phyloP scores from a whole-genome alignment of 805 yeast species.

The Sungouiella thailandica region DNA sequence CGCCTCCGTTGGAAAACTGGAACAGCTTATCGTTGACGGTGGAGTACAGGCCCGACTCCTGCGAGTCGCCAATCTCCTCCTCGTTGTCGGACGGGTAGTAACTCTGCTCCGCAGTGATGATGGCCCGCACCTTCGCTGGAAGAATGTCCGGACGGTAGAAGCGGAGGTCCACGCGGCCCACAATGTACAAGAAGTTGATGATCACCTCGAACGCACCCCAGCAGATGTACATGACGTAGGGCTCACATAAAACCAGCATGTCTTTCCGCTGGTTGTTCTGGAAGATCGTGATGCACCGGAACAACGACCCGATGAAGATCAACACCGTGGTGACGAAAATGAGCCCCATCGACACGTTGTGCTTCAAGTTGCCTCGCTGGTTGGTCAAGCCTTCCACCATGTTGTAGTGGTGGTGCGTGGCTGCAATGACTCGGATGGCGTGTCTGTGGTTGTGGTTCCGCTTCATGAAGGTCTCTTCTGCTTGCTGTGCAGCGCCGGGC shows the following conservation, averaged over 20 bases:
- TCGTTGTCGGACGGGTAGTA: conserved; percentile 28
- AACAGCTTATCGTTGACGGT: conserved; percentile 9
- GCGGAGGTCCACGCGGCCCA: conserved; percentile 68
- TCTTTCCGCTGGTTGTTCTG: conserved; percentile 20
- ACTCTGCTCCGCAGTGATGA: conserved; percentile 40
- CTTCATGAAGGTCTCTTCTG: conserved; percentile 42
- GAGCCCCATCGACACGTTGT: conserved; percentile 46
- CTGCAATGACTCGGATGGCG: conserved; percentile 58
- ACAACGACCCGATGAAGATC: conserved; percentile 46
- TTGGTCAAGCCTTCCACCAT: conserved; percentile 36
- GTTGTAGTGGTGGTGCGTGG: conserved; percentile 41
- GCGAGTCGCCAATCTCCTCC: conserved; percentile 11
- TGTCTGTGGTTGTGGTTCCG: conserved; percentile 44
- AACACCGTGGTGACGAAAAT: conserved; percentile 43
- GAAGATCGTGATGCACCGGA: conserved; percentile 47
- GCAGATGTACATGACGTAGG: conserved; percentile 58
- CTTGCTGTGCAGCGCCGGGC: conserved; percentile 46
- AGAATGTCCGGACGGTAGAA: conserved; percentile 72
- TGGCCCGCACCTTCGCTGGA: conserved; percentile 33
- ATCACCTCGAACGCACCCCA: conserved; percentile 67
- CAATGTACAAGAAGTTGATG: conserved; percentile 50
- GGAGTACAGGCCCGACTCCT: conserved; percentile 1
- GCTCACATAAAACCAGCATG: conserved; percentile 22
- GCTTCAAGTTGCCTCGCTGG: conserved; percentile 40
- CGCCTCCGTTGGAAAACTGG: conserved; percentile 1